phyloP scores from a whole-genome alignment of 495 filamentous ascomycete species.

The Penicillium roqueforti region DNA sequence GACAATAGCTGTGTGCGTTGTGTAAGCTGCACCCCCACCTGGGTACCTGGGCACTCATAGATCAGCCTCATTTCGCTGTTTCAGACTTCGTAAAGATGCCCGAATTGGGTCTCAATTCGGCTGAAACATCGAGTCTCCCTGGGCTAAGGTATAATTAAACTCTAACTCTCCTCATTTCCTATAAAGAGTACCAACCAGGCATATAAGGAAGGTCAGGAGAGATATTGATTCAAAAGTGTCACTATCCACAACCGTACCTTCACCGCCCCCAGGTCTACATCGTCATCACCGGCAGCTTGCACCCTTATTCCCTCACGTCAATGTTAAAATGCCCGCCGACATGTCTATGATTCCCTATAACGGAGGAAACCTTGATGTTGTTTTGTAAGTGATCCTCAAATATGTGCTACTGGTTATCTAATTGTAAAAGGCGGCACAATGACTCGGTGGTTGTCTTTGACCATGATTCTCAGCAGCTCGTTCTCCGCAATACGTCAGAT shows the following conservation, averaged over 20 bases:
- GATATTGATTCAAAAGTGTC: not conserved
- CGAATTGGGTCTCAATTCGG: not conserved
- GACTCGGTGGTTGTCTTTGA: conserved; percentile 90
- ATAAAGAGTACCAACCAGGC: not conserved
- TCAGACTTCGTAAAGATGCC: not conserved
- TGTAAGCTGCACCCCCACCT: not conserved
- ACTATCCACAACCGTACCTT: not conserved
- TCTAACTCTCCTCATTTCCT: not conserved
- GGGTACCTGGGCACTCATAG: not conserved
- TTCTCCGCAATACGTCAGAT: conserved; percentile 61
- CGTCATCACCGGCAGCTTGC: conserved; percentile 9
- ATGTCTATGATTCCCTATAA: conserved; percentile 49
- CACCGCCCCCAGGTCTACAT: conserved; percentile 8
- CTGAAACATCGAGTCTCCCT: not conserved
- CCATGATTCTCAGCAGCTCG: conserved; percentile 76
- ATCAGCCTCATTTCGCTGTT: not conserved
- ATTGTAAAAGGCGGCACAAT: conserved; percentile 69
- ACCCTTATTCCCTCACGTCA: conserved; percentile 4
- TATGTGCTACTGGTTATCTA: not conserved
- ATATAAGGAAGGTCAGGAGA: not conserved
- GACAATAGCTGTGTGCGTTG: not conserved
- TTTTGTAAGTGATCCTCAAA: conserved; percentile 38
- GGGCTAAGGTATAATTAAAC: not conserved
- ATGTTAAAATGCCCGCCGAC: conserved; percentile 37
- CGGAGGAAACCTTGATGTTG: conserved; percentile 46